Evolutionary conservation across 352 stramenopile genomes (phyloP), one percentile per base, ranked within the genome.

Genomic region (Phytophthora fragariae): DNA sequence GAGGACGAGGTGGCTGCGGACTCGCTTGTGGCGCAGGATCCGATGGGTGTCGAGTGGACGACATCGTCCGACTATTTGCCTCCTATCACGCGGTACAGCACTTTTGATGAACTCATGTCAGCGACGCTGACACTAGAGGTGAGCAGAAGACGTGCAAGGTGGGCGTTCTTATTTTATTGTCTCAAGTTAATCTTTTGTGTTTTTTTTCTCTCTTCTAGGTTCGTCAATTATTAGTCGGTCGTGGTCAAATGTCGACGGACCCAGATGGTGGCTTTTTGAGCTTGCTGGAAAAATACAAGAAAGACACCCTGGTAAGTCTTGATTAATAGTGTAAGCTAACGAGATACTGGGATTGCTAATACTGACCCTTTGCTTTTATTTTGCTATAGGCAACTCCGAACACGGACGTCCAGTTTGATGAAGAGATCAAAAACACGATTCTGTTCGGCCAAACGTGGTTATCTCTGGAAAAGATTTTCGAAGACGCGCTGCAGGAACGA

Each of bases 21-120:
- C 57, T 76, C 84, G 17, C 69, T 93, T 5, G 75, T 93, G 21
- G 85, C 87, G 0, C 87, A 97, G 80, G 90, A 97, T 44, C 90
- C 90, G 0, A 83, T 97, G 12, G 80, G 72, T 14, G 89, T 97
- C 15, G 59, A 77, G 31, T 97, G 90, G 90, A 79, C 89, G 1
- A 87, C 85, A 1, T 82, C 83, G 0, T 83, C 76, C 0, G 90
- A 97, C 62, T 82, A 92, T 33, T 53, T 97, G 7, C 90, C 90
- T 5, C 75, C 88, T 9, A 97, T 97, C 66, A 96, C 88, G 21
- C 86, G 90, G 0, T 95, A 96, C 76, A 95, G 88, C 65, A 97
- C 90, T 33, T 97, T 97, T 46, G 90, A 97, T 80, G 90, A 97
- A 75, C 81, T 96, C 58, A 97, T 97, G 88, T 96, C 89, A 11